Conservation (phyloP, 1,284 basidiomycete species). For the Ceratorhiza oryzae-sativae region DNA sequence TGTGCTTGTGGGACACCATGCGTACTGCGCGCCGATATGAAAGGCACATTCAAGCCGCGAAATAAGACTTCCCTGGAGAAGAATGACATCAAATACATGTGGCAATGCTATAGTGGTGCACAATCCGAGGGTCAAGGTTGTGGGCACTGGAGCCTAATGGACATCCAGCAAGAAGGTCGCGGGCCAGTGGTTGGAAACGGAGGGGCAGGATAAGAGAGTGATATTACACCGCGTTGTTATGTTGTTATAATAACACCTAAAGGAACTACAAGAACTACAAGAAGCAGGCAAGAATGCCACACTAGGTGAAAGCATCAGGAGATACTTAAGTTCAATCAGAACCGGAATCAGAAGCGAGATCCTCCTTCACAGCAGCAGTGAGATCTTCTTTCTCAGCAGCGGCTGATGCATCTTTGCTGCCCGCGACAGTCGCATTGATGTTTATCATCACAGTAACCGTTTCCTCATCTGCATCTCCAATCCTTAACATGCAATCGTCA, state of each 20-base stretch:
- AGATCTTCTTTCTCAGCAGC: slow-evolving; percentile 50
- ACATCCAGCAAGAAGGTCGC: slow-evolving; percentile 76
- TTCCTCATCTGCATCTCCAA: slow-evolving; percentile 59
- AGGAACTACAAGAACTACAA: neutral
- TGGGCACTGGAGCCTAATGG: slow-evolving; percentile 79
- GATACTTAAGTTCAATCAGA: slow-evolving; percentile 38
- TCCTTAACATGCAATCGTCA: slow-evolving; percentile 40
- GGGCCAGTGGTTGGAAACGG: slow-evolving; percentile 52
- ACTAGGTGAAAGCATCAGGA: slow-evolving; percentile 9
- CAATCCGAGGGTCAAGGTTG: slow-evolving; percentile 88
- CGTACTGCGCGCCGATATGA: slow-evolving; percentile 44
- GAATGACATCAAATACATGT: slow-evolving; percentile 72
- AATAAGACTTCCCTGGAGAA: slow-evolving; percentile 25
- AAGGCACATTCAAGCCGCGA: slow-evolving; percentile 19
- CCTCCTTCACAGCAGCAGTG: slow-evolving; percentile 30
- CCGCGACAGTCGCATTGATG: slow-evolving; percentile 72
- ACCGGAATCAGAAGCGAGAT: slow-evolving; percentile 6
- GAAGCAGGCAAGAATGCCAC: neutral
- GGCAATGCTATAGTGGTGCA: slow-evolving; percentile 83
- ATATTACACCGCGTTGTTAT: neutral
- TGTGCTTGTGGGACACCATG: slow-evolving; percentile 75
- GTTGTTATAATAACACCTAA: slow-evolving; percentile 8
- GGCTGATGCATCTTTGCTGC: slow-evolving; percentile 67
- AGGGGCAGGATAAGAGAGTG: neutral
- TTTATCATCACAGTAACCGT: slow-evolving; percentile 76